These are phyloP conservation scores for Vigna trinervia DNA, from an alignment of 306 rosid genomes.

Conservation along the genomic window DNA sequence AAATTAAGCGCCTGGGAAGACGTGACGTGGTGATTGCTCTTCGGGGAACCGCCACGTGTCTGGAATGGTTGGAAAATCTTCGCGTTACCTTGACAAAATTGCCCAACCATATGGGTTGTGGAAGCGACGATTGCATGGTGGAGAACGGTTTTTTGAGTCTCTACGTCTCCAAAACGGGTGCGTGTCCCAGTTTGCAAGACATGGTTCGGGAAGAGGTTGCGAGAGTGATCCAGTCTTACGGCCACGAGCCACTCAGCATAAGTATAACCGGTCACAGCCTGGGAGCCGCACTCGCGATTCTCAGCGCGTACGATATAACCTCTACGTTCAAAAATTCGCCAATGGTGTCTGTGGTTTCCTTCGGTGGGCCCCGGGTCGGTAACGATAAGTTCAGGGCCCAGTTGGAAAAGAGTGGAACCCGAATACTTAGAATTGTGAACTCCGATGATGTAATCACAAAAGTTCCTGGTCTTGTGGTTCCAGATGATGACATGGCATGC, in stretches of 20 bases:
- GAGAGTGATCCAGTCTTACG: conserved; percentile 54
- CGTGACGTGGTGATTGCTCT: conserved; percentile 77
- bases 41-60: conserved; percentile 75
- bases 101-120: conserved; percentile 15
- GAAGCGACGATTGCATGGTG: conserved; percentile 55
- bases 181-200: conserved; percentile 59
- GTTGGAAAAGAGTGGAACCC: conserved; percentile 66
- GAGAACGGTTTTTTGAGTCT: conserved; percentile 82
- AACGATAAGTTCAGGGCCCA: conserved; percentile 59
- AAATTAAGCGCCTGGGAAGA: conserved; percentile 67
- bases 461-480: conserved; percentile 69
- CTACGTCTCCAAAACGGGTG: conserved; percentile 57
- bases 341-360: conserved; percentile 71
- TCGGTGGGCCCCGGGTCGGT: conserved; percentile 90
- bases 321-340: conserved; percentile 51
- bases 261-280: conserved; percentile 90
- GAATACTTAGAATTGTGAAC: conserved; percentile 71
- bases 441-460: conserved; percentile 76
- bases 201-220: conserved; percentile 64
- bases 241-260: conserved; percentile 69
- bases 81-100: conserved; percentile 62
- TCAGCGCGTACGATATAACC: conserved; percentile 71
- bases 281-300: conserved; percentile 85
- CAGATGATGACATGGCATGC: conserved; percentile 23
- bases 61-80: conserved; percentile 87